These are phyloP conservation scores for Colletotrichum somersetense DNA, from an alignment of 2,329 filamentous ascomycete genomes.

Conservation along the genomic window DNA sequence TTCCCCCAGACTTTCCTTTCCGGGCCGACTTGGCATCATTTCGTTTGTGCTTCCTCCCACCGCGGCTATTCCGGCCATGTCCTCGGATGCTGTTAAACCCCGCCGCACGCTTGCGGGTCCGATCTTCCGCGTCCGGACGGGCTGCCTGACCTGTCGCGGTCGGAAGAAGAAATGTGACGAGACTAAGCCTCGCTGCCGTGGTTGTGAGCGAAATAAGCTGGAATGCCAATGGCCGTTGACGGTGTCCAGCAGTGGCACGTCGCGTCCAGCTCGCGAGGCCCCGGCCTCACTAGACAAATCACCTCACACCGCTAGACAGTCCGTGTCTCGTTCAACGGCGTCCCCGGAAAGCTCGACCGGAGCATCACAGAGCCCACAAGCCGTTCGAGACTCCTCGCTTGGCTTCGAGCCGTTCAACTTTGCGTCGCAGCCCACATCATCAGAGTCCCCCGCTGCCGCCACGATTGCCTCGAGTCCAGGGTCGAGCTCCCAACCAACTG, in stretches of 20 bases:
- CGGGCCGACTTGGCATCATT: constrained; percentile 7
- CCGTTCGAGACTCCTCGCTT: neutral
- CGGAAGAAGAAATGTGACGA: constrained; percentile 64
- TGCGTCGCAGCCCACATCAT: constrained; percentile 18
- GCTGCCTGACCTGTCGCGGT: constrained; percentile 59
- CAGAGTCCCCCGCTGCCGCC: constrained; percentile 5
- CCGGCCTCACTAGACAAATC: neutral
- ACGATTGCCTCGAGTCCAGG: constrained; percentile 11
- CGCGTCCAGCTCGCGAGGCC: constrained; percentile 4
- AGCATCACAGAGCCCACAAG: neutral
- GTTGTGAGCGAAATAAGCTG: constrained; percentile 50
- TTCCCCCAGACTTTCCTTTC: neutral
- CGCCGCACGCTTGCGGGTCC: constrained; percentile 35
- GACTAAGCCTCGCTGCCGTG: constrained; percentile 56
- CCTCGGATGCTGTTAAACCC: constrained; percentile 20
- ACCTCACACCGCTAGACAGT: neutral
- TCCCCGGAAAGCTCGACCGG: constrained; percentile 4
- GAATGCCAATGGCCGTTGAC: constrained; percentile 33
- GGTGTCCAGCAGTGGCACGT: constrained; percentile 4
- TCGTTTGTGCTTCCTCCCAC: neutral
- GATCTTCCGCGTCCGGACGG: constrained; percentile 45
- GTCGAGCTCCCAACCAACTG: neutral
- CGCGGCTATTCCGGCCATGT: constrained; percentile 19
- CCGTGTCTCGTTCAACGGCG: neutral
- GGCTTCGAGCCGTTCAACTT: constrained; percentile 1